Evolutionary conservation across 208 protist species (phyloP).

Genomic region (Acanthamoeba culbertsoni): DNA sequence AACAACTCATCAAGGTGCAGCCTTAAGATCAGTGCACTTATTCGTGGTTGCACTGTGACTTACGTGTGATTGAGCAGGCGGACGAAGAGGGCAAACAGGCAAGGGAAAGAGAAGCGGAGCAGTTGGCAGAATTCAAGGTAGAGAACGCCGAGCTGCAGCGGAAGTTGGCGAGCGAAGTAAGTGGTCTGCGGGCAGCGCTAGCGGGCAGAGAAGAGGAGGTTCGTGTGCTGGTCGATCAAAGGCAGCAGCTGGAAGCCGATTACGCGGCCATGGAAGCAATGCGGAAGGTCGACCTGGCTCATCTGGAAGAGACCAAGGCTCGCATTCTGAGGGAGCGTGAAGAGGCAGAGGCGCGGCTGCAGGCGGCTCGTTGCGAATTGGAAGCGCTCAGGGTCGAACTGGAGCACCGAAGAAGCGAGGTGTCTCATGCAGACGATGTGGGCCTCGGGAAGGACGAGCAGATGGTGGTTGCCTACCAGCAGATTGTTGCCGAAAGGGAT

Average conservation of each 20-base stretch:
- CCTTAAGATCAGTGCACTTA: neutral
- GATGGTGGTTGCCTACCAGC: neutral
- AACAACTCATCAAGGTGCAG: neutral
- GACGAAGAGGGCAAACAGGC: neutral
- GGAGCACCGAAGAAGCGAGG: neutral
- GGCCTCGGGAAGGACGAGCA: neutral
- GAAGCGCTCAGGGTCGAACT: neutral
- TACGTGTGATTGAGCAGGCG: neutral
- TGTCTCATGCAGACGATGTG: too few species aligned
- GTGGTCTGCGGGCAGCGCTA: neutral
- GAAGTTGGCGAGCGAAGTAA: neutral
- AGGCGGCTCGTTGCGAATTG: neutral
- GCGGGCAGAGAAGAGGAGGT: neutral
- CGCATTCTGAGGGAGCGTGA: neutral
- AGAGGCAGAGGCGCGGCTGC: neutral
- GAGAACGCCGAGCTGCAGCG: neutral
- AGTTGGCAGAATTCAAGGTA: neutral
- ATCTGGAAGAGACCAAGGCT: neutral
- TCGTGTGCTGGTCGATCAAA: neutral
- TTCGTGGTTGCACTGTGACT: neutral
- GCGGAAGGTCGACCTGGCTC: neutral
- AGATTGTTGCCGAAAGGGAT: neutral
- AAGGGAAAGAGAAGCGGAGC: neutral
- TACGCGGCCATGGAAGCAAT: neutral
- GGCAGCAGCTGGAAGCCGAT: neutral